These are phyloP conservation scores for Polyrhizophydium stewartii DNA, from an alignment of 371 early-diverging fungal genomes.

Conservation along the genomic window DNA sequence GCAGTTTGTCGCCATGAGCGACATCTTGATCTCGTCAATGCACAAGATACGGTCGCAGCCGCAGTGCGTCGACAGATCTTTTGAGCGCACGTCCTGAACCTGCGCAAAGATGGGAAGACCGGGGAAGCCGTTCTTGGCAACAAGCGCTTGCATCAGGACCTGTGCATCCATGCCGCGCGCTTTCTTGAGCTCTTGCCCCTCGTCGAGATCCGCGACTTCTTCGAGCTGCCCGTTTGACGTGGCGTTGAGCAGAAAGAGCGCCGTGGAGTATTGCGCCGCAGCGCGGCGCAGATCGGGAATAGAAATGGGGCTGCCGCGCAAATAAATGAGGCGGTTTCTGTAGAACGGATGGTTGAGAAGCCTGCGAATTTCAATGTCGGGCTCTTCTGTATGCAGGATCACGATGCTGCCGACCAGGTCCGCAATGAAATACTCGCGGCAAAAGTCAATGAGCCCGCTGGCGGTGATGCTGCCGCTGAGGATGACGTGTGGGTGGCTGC, in stretches of 20 bases:
- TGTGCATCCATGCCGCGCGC: conserved; percentile 36
- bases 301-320: conserved; percentile 31
- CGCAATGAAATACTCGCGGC: conserved; percentile 40
- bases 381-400: conserved; percentile 26
- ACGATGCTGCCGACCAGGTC: conserved; percentile 33
- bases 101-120: conserved; percentile 40
- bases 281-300: conserved; percentile 31
- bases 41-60: conserved; percentile 41
- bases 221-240: not conserved
- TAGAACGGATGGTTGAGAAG: conserved; percentile 43
- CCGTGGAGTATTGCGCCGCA: conserved; percentile 31
- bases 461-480: conserved; percentile 31
- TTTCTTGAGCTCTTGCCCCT: conserved; percentile 29
- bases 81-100: conserved; percentile 37
- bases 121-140: conserved; percentile 34
- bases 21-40: conserved; percentile 40
- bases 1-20: conserved; percentile 36
- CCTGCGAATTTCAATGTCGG: conserved; percentile 23
- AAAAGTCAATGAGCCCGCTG: conserved; percentile 37
- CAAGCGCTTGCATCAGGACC: conserved; percentile 37
- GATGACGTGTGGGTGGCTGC: conserved; percentile 32
- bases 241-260: conserved; percentile 34
- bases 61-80: conserved; percentile 37
- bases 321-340: conserved; percentile 28
- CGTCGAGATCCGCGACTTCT: conserved; percentile 4